Base-by-base conservation (phyloP, 2,329 filamentous ascomycete genomes). In the Aspergillus sergii region DNA sequence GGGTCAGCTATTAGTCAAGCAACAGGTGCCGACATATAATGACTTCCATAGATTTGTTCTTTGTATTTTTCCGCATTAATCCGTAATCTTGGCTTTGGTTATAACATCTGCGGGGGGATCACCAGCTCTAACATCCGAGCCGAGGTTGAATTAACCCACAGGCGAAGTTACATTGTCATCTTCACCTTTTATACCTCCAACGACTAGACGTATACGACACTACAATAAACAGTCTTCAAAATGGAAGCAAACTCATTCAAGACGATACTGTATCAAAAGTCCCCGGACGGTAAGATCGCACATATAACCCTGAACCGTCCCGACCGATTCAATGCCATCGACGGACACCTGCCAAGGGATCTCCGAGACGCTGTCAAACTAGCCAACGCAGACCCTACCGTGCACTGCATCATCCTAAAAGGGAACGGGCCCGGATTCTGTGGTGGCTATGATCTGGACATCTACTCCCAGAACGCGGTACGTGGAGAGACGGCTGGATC, bases 261-360 rank as follows among this genome's bases (percentile, higher is more conserved):
- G 16, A 30, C 46, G 6, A 30, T 64, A 14, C 46, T 64, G 0
- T 64, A 61, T 32, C 5, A 54, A 11, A 58, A 21, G 21, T 64
- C 62, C 1, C 16, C 54, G 1, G 54, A 58, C 16, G 58, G 58
- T 2, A 64, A 61, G 4, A 55, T 64, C 21, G 62, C 62, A 10
- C 55, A 58, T n/a, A 58, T 64, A 39, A 58, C 53, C 36, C 21
- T 64, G n/a, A 64, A 64, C 46, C 62, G 58, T 7, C 62, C 62
- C 0, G 34, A 45, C 0, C 41, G 34, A 3, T 57, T 51, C 39
- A 64, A 61, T 34, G 62, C 62, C 2, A 64, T 64, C 16, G 53
- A 64, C 54, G 9, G 12, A 7, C 34, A 30, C 21, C 23, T 64
- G 3, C 62, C 62, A 5, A 54, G 12, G 3, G 43, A 58, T 12